phyloP scores from a whole-genome alignment of 2,329 filamentous ascomycete genomes.

The Neonectria neomacrospora region DNA sequence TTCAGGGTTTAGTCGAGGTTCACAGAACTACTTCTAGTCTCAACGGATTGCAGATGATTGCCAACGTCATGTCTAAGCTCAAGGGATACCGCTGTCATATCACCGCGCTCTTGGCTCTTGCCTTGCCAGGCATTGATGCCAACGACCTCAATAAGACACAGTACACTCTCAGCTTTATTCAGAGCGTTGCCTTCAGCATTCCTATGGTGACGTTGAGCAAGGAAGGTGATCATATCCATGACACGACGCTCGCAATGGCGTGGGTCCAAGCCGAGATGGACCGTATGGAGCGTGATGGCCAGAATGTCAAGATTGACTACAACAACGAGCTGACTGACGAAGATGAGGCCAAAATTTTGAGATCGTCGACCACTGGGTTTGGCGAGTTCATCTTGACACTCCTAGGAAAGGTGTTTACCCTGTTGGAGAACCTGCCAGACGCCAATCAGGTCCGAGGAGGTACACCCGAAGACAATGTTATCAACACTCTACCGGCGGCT shows the following conservation, averaged over 20 bases:
- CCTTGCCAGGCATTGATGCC: conserved; percentile 94
- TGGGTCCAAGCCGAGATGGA: conserved; percentile 97
- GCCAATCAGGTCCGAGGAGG: conserved; percentile 87
- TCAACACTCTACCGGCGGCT: conserved; percentile 92
- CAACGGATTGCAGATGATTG: conserved; percentile 89
- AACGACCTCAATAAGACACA: conserved; percentile 98
- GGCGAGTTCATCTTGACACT: conserved; percentile 92
- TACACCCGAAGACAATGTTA: conserved; percentile 95
- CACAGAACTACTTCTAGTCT: conserved; percentile 95
- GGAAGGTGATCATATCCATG: conserved; percentile 73
- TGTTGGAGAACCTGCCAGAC: conserved; percentile 95
- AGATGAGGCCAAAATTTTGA: conserved; percentile 86
- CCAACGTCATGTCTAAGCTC: conserved; percentile 88
- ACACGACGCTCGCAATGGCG: conserved; percentile 82
- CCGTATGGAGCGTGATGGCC: conserved; percentile 88
- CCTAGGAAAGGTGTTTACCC: conserved; percentile 92
- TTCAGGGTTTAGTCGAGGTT: conserved; percentile 96
- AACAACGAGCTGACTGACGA: conserved; percentile 82
- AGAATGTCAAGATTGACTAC: conserved; percentile 88
- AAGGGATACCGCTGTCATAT: conserved; percentile 98
- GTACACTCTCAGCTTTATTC: conserved; percentile 93
- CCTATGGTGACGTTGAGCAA: conserved; percentile 80
- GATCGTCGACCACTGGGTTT: conserved; percentile 94
- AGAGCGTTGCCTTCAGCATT: conserved; percentile 95
- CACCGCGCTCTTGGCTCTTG: conserved; percentile 90